Evolutionary conservation across 768 basidiomycete genomes (phyloP), one percentile per base, ranked within the genome.

Genomic region (Boletus rubescentipes): DNA sequence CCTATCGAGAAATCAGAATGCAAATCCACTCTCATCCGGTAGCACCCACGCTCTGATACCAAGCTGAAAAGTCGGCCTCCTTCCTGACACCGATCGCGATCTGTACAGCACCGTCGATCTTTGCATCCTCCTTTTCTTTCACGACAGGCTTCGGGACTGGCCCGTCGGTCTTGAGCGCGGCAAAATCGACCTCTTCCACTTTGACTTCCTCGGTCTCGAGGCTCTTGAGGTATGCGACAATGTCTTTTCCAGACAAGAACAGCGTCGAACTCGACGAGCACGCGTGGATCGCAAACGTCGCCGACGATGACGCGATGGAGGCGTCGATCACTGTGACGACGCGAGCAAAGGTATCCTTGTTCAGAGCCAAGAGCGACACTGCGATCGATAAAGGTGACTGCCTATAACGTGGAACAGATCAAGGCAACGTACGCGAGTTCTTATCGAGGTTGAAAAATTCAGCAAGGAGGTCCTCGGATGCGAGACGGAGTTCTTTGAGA

Each of bases 81-180:
- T 98, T 98, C 80, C 92, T 91, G 63, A 94, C 89, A 48, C 92
- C 90, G 67, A 98, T 91, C 34, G 95, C 94, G 62, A 95, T 87
- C 75, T 95, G 90, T 21, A 93, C 84, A 1, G 91, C 86, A 43
- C 89, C 92, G 55, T 96, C 90, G 55, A 91, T 89, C 73, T 85
- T 91, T 32, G 85, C 83, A 55, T 84, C 86, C 56, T 87, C 87
- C 63, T 86, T 87, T 59, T 85, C 84, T 60, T 83, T 84, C 2
- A 67, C 57, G 54, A 75, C 56, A 14, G 77, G 68, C 31, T 69
- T 63, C 50, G 65, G 29, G 41, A 56, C 46, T 51, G 77, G 65
- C 5, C 72, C 75, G 16, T 84, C 76, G 10, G 72, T 70, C 67
- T 81, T 84, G 46, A 91, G 67, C 10, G 79, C 75, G 20, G 76